These are phyloP conservation scores for Amanita rubescens DNA, from an alignment of 768 basidiomycete species.

Conservation along the genomic window DNA sequence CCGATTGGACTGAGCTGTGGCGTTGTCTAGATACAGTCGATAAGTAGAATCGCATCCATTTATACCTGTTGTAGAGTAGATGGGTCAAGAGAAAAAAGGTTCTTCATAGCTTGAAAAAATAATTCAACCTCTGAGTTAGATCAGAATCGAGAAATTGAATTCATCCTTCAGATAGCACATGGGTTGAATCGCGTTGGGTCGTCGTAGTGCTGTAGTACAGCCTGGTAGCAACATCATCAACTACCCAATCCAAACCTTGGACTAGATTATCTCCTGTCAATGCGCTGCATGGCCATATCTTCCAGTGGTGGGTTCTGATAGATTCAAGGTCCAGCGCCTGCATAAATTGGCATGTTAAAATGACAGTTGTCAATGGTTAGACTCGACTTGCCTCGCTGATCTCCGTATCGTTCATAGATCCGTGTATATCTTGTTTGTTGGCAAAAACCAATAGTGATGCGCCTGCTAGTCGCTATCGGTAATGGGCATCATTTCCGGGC, in stretches of 20 bases:
- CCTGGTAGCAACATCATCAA: constrained; percentile 78
- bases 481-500: constrained; percentile 7
- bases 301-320: constrained; percentile 88
- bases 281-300: constrained; percentile 87
- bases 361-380: neutral
- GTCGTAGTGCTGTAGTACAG: constrained; percentile 64
- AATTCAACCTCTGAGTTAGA: neutral
- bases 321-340: constrained; percentile 76
- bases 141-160: neutral
- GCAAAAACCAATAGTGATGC: constrained; percentile 94
- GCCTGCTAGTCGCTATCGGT: constrained; percentile 78
- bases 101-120: neutral
- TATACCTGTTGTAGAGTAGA: neutral
- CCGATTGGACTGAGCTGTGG: neutral
- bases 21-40: neutral
- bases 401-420: constrained; percentile 75
- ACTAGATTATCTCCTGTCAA: constrained; percentile 82
- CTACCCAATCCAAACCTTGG: constrained; percentile 87
- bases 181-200: neutral
- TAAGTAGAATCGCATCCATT: neutral
- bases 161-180: neutral
- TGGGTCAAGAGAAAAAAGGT: neutral
- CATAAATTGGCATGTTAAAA: neutral
- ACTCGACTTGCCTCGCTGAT: constrained; percentile 65
- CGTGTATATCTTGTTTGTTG: constrained; percentile 94